A percentile compares a stretch with the other conserved stretches of the same genome.
phyloP scores from a whole-genome alignment of 1,284 basidiomycete species.

The Cryptococcus sp. region DNA sequence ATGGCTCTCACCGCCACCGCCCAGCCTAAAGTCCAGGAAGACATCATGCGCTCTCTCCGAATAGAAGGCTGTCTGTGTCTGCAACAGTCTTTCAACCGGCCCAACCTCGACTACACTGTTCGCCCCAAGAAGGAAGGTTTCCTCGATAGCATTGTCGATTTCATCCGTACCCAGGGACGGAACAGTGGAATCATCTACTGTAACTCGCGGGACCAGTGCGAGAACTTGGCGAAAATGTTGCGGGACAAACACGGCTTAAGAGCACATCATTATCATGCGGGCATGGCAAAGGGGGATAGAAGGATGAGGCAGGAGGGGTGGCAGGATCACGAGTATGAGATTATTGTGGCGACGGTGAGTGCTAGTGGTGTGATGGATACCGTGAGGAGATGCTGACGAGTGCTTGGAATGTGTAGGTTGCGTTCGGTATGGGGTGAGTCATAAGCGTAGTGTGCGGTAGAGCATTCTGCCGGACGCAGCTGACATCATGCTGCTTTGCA shows the following conservation, averaged over 20 bases:
- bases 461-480: not conserved
- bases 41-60: conserved; percentile 71
- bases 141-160: conserved; percentile 53
- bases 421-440: conserved; percentile 84
- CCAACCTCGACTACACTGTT: conserved; percentile 82
- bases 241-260: conserved; percentile 58
- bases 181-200: conserved; percentile 89
- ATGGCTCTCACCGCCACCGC: conserved; percentile 97
- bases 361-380: not conserved
- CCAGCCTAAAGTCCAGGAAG: conserved; percentile 67
- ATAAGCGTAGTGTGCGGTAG: not conserved
- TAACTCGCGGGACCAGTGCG: conserved; percentile 66
- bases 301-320: conserved; percentile 66
- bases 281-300: conserved; percentile 65
- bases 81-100: conserved; percentile 85
- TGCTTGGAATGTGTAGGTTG: conserved; percentile 56
- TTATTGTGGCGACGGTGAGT: conserved; percentile 82
- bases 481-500: conserved; percentile 8
- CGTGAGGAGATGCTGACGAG: not conserved
- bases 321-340: conserved; percentile 67
- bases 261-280: conserved; percentile 85
- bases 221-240: conserved; percentile 70
- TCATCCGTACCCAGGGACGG: conserved; percentile 64
- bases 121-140: conserved; percentile 52
- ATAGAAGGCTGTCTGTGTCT: conserved; percentile 62